Conservation (phyloP, 2,329 filamentous ascomycete genomes). For the Ophiostoma tasmaniense region DNA sequence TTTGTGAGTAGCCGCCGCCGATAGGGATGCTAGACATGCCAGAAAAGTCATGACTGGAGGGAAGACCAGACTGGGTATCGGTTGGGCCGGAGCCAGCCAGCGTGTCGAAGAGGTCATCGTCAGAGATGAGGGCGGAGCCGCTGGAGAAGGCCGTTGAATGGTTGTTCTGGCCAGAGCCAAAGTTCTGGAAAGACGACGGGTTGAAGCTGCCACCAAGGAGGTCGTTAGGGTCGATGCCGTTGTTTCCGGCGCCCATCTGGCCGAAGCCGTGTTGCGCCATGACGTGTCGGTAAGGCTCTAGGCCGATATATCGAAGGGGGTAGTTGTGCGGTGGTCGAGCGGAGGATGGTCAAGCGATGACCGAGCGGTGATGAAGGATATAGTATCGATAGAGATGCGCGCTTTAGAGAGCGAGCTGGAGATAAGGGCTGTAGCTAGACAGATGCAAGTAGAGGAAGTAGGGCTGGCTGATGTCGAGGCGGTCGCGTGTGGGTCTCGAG, state of each 20-base stretch:
- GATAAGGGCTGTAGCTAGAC: not conserved
- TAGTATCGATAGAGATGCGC: not conserved
- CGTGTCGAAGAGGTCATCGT: constrained; percentile 79
- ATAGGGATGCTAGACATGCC: constrained; percentile 49
- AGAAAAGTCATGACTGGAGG: constrained; percentile 48
- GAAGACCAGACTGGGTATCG: constrained; percentile 42
- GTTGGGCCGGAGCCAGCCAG: constrained; percentile 47
- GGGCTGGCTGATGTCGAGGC: not conserved
- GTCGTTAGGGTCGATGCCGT: constrained; percentile 70
- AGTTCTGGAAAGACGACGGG: constrained; percentile 53
- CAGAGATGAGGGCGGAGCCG: constrained; percentile 69
- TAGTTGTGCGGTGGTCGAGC: not conserved
- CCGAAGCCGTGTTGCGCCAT: constrained; percentile 52
- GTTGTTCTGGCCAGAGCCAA: constrained; percentile 44
- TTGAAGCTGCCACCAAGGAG: constrained; percentile 61
- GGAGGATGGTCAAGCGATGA: not conserved
- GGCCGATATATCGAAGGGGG: not conserved
- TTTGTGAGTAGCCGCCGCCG: constrained; percentile 41
- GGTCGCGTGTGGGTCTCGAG: not conserved
- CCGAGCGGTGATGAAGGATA: not conserved
- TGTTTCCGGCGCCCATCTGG: constrained; percentile 45
- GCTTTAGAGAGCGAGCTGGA: not conserved
- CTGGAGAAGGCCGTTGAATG: constrained; percentile 65
- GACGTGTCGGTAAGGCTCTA: not conserved
- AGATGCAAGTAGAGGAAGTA: not conserved